Base-by-base conservation (phyloP, 768 basidiomycete genomes). In the Mycena maculata region DNA sequence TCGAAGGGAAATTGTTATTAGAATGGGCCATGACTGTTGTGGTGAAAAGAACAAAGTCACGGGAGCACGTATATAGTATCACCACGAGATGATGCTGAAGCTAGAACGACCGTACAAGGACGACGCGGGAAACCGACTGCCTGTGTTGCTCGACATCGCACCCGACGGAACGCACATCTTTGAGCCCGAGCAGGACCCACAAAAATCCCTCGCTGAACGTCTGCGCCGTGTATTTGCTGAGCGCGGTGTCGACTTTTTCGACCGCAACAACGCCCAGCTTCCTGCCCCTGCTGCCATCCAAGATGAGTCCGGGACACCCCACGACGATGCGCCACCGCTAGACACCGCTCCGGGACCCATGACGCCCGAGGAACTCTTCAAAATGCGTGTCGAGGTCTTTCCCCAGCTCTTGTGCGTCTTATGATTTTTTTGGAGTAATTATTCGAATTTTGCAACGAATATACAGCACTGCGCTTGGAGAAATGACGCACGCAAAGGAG, bases 91-190 rank as follows among this genome's bases (percentile, higher is more conserved):
- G 12, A 84, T 84, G 68, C 80, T 90, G 39, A 89, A 79, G 65
- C 83, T 95, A 33, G 93, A 95, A 74, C 83, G 88, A 41, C 92
- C 92, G 0, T 94, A 94, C 81, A 93, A 90, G 76, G 90, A 93
- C 72, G 93, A 95, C 70, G 78, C 84, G 39, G 92, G 91, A 10
- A 80, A 86, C 48, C 83, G 74, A 11, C 86, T 94, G 30, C 90
- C 87, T 27, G 80, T 83, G 7, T 78, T 95, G 30, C 78, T 85
- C 28, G 93, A 95, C 73, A 92, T 95, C 60, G 84, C 86, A 9
- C 82, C 85, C 27, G 89, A 92, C 45, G 92, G 93, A 41, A 84
- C 88, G 67, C 85, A 87, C 57, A 79, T 91, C 50, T 89, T 89
- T 65, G 91, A 94, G 80, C 85, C 89, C 48, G 83, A 84, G 72